Evolutionary conservation across 306 rosid genomes (phyloP).

Genomic region (Inga oerstediana): DNA sequence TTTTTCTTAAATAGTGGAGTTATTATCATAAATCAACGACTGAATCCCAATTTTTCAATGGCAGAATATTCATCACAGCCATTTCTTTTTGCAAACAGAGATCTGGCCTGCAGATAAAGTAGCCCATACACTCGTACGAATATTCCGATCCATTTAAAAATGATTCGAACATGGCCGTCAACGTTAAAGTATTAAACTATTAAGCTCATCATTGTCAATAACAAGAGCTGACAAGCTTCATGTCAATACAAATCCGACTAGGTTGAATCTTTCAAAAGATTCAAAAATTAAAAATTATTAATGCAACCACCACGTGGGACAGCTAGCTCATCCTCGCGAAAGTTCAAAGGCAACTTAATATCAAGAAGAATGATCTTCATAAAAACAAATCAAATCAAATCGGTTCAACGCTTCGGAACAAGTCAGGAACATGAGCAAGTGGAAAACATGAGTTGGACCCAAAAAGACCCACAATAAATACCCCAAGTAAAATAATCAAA

Average conservation of each 20-base stretch:
- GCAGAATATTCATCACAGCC: slow-evolving; percentile 11
- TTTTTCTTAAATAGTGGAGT: slow-evolving; percentile 1
- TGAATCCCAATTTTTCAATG: background rate
- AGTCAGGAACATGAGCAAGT: background rate
- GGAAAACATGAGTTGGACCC: background rate
- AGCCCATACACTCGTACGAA: background rate
- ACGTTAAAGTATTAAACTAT: slow-evolving; percentile 7
- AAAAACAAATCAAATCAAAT: slow-evolving; percentile 19
- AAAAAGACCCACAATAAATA: background rate
- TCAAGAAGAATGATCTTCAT: background rate
- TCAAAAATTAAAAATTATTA: background rate
- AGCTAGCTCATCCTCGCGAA: background rate
- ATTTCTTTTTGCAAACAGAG: too few species aligned
- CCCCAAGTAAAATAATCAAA: slow-evolving; percentile 18
- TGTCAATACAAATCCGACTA: background rate
- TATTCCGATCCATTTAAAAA: background rate
- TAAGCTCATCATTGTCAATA: background rate
- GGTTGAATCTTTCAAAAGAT: background rate
- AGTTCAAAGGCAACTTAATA: background rate
- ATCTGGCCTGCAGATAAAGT: background rate
- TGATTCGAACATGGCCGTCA: background rate
- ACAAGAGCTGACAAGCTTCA: slow-evolving; percentile 1
- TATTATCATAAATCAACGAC: background rate
- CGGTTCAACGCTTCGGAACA: slow-evolving; percentile 1
- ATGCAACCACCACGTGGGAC: background rate